Percentiles rank a stretch among this genome's conserved stretches.
Conservation (phyloP, 2,329 filamentous ascomycete species). For the Hypoxylon sp. region DNA sequence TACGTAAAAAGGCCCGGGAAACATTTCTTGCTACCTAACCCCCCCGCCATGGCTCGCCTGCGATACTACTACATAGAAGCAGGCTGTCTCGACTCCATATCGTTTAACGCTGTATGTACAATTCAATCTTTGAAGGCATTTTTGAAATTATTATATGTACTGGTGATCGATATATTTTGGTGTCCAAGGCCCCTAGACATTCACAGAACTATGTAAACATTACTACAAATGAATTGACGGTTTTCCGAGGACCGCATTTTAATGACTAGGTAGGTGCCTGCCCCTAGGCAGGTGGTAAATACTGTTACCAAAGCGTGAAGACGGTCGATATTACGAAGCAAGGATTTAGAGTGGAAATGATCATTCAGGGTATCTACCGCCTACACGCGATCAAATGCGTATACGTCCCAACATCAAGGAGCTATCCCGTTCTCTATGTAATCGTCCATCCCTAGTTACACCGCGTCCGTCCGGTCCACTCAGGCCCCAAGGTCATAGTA, state of each 20-base stretch:
- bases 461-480: neutral
- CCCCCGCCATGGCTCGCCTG: neutral
- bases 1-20: neutral
- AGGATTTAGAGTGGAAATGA: slow-evolving; percentile 12
- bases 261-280: neutral
- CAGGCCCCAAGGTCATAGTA: slow-evolving; percentile 83
- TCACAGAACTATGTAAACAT: neutral
- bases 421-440: neutral
- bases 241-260: neutral
- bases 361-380: slow-evolving; percentile 32
- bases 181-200: neutral
- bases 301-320: neutral
- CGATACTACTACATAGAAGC: slow-evolving; percentile 11
- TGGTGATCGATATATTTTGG: neutral
- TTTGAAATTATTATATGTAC: neutral
- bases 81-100: slow-evolving; percentile 30
- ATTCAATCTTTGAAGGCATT: neutral
- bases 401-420: neutral
- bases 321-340: neutral
- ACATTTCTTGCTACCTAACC: slow-evolving; percentile 3
- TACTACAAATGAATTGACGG: neutral
- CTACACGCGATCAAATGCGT: neutral
- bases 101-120: slow-evolving; percentile 15
- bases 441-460: neutral
- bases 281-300: too few relatives aligned